Percentiles rank a stretch among this genome's conserved stretches.
Evolutionary conservation across 176 grass and related monocot genomes (phyloP).

Genomic region (Bromus sterilis): DNA sequence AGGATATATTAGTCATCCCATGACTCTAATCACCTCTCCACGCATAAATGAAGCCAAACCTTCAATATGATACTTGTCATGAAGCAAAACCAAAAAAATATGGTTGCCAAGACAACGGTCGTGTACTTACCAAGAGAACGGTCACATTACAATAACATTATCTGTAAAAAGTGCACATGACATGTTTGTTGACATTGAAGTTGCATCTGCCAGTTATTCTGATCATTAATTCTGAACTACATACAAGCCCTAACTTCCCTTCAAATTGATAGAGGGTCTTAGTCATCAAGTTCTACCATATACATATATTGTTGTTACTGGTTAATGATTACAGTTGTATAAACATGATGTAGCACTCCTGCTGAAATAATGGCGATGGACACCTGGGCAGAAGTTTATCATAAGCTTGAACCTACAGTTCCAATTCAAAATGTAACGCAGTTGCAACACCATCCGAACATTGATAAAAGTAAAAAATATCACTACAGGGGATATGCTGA

Average conservation of each 20-base stretch:
- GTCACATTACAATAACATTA: background rate
- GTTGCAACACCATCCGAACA: background rate
- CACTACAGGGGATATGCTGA: background rate
- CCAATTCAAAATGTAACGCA: background rate
- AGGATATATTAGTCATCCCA: background rate
- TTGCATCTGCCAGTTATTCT: background rate
- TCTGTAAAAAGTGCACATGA: background rate
- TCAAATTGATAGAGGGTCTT: background rate
- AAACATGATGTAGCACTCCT: background rate
- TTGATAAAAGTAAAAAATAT: background rate
- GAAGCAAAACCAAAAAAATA: background rate
- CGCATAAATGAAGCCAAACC: background rate
- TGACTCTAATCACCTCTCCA: constrained; percentile 3
- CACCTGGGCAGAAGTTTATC: background rate
- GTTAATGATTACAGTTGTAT: background rate
- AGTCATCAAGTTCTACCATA: background rate
- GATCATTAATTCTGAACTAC: background rate
- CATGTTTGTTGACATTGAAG: background rate
- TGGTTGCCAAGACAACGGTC: background rate
- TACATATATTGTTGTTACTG: background rate
- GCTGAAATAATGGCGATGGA: background rate
- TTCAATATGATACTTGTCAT: background rate
- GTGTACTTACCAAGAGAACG: no score
- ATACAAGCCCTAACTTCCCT: background rate
- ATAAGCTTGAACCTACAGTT: background rate